Percentiles rank a stretch among this genome's conserved stretches.
Evolutionary conservation across 768 basidiomycete species (phyloP).

Genomic region (Podaxis mareebaensis): DNA sequence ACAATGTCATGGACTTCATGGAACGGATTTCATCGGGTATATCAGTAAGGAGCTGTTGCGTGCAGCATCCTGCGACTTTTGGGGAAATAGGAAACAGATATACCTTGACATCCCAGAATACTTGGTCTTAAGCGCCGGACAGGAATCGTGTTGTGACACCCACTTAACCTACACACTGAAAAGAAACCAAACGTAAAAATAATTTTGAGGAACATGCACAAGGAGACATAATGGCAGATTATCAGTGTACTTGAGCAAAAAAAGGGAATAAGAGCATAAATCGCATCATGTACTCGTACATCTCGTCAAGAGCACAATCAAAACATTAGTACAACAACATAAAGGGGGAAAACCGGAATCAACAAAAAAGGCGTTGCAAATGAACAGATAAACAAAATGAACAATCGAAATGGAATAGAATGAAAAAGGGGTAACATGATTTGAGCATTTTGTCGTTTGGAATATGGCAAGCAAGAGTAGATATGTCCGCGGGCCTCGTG

Average conservation of each 20-base stretch:
- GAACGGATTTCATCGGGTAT: no score
- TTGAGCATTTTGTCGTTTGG: neutral
- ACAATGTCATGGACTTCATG: no score
- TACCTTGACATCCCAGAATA: no score
- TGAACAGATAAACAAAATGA: conserved; percentile 10
- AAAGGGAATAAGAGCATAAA: neutral
- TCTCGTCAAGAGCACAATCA: neutral
- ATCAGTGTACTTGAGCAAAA: neutral
- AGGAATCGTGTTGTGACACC: no score
- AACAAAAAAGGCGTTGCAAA: conserved; percentile 6
- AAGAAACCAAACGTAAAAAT: no score
- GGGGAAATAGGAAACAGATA: no score
- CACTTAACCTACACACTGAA: no score
- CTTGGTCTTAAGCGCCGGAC: no score
- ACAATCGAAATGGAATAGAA: neutral
- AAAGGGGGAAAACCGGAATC: neutral
- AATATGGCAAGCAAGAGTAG: neutral
- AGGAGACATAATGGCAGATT: no score
- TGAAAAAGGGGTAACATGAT: neutral
- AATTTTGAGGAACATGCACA: no score
- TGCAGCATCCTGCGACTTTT: no score
- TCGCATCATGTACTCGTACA: conserved; percentile 1
- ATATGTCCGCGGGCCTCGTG: neutral
- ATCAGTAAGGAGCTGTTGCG: no score
- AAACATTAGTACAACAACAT: conserved; percentile 9